phyloP scores from a whole-genome alignment of 306 rosid genomes.

The Rosa multiflora region DNA sequence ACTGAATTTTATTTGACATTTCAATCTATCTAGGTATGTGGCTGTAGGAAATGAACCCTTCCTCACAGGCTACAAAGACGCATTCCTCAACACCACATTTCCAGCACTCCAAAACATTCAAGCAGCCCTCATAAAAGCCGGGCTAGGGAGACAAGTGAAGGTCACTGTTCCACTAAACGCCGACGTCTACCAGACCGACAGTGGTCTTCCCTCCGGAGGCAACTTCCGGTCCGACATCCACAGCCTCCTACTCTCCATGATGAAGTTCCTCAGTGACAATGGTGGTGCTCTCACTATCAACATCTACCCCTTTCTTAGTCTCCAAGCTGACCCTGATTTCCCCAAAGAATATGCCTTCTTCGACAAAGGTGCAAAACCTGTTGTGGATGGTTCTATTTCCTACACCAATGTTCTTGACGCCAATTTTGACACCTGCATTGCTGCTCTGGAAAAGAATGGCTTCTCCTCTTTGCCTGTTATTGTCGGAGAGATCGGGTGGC shows the following conservation, averaged over 20 bases:
- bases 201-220: conserved; percentile 79
- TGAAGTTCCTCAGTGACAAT: conserved; percentile 67
- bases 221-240: conserved; percentile 73
- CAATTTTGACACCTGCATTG: conserved; percentile 79
- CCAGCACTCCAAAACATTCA: conserved; percentile 91
- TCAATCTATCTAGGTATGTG: conserved; percentile 44
- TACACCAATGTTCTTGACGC: conserved; percentile 93
- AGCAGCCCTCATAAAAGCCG: conserved; percentile 90
- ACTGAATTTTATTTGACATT: background rate
- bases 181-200: conserved; percentile 76
- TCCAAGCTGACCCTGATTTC: conserved; percentile 84
- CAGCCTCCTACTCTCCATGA: conserved; percentile 53
- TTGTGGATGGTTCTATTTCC: conserved; percentile 73
- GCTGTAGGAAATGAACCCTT: conserved; percentile 97
- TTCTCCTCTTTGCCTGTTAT: conserved; percentile 69
- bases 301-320: conserved; percentile 96
- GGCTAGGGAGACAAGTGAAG: conserved; percentile 84
- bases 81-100: conserved; percentile 51
- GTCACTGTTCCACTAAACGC: conserved; percentile 87
- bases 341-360: conserved; percentile 91
- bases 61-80: conserved; percentile 63
- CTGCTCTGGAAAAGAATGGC: conserved; percentile 83
- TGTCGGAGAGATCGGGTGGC: conserved; percentile 97
- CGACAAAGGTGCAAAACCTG: conserved; percentile 64
- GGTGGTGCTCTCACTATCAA: conserved; percentile 67